Evolutionary conservation across 805 yeast genomes (phyloP), one percentile per base, ranked within the genome.

Genomic region (Candida dajiaensis): DNA sequence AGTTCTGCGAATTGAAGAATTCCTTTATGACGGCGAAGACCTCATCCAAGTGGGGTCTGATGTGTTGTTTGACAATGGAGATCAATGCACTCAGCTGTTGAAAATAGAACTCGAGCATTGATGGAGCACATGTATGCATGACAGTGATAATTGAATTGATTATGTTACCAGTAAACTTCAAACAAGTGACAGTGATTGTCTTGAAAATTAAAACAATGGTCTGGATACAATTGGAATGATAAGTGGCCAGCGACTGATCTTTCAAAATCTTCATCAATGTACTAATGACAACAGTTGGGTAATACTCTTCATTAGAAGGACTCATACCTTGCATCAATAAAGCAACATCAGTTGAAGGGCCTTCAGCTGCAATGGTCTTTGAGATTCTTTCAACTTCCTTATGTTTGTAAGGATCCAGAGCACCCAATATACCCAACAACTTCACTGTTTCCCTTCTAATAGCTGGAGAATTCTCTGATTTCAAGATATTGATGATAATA

Each of bases 331-430:
- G 87, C 90, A 94, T 89, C 44, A 94, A 71, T 21, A 94, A 69
- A 6, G 92, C 88, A 53, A 92, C 85, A 57, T 94, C 99, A 7
- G 89, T 80, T 0, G 97, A 85, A 3, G 96, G 94, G 2, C 92
- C 89, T 53, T 87, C 95, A 1, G 78, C 83, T 4, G 68, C 52
- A 26, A 63, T 61, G 46, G 66, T 66, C 40, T 76, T 80, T 1
- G 84, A 76, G 1, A 73, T 74, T 47, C 87, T 82, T 61, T 90
- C 98, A 10, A 90, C 87, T 56, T 89, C 96, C 46, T 96, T 80
- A 55, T 89, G 95, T 60, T 88, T 90, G 62, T 92, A 94, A 1
- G 99, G 99, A 65, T 94, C 99, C 41, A 94, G 70, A 0, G 99
- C 99, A 52, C 99, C 99, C 38, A 94, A 69, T 29, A 90, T 89